A percentile compares a stretch with the other conserved stretches of the same genome.
Evolutionary conservation across 768 basidiomycete genomes (phyloP).

Genomic region (Tricholoma hemisulphureum): DNA sequence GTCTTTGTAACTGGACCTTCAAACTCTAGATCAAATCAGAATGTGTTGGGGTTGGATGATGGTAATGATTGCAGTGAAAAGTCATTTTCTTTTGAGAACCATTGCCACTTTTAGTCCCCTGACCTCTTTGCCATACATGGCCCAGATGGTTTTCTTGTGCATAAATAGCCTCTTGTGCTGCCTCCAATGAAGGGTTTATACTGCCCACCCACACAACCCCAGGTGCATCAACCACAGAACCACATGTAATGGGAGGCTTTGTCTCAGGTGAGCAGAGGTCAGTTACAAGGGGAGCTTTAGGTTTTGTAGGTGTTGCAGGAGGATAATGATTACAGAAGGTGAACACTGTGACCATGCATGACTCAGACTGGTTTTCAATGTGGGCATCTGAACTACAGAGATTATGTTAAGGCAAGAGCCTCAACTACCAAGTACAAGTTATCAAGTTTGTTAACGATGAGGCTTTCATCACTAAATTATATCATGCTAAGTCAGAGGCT

Average conservation of each 20-base stretch:
- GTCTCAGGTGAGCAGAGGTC: background rate
- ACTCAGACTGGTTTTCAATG: background rate
- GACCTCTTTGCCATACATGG: slow-evolving; percentile 15
- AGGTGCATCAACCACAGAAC: background rate
- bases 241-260: background rate
- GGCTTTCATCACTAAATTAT: no score
- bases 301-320: slow-evolving; percentile 3
- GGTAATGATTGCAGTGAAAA: slow-evolving; percentile 18
- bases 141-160: slow-evolving; percentile 9
- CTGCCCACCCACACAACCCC: slow-evolving; percentile 1
- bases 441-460: no score
- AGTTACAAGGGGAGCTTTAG: background rate
- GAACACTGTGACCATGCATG: background rate
- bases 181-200: slow-evolving; percentile 2
- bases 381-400: background rate
- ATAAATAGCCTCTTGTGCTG: slow-evolving; percentile 14
- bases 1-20: background rate
- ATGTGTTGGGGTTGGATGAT: slow-evolving; percentile 8
- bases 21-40: slow-evolving; percentile 4
- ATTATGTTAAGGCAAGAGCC: slow-evolving; percentile 1
- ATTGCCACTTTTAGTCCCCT: slow-evolving; percentile 9
- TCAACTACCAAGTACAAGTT: no score
- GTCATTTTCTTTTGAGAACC: slow-evolving; percentile 14
- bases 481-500: no score
- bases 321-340: background rate